Evolutionary conservation across 2,329 filamentous ascomycete species (phyloP), one percentile per base, ranked within the genome.

Genomic region (Westerdykella sp.): DNA sequence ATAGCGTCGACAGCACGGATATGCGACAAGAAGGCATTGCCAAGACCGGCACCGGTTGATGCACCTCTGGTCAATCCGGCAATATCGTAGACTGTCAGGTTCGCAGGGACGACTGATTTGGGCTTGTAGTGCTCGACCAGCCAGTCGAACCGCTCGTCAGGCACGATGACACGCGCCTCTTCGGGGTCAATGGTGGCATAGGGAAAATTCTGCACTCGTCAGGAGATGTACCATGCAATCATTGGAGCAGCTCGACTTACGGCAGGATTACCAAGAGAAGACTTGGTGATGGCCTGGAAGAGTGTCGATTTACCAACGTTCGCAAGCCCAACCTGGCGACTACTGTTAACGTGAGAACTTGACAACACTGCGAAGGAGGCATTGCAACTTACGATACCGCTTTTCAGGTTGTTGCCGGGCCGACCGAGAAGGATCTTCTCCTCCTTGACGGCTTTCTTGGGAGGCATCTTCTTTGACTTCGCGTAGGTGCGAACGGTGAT

Each of bases 221-320:
- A 56, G 41, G 15, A 1, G 11, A 12, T 39, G 43, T 13, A 15
- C 36, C 36, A 12, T 12, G 40, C 21, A 36, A 48, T 45, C 38
- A 39, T 39, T 42, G 21, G 15, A 15, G 36, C 40, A 30, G 47
- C 11, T 45, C 47, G 42, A 78, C 81, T 71, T 78, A 87, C 84
- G 76, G 93, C 93, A 62, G 94, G 94, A 76, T 97, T 98, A 74
- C 94, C 93, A 63, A 98, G 84, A 55, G 83, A 82, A 72, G 85
- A 95, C 78, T 96, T 97, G 68, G 93, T 98, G 73, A 98, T 96
- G 67, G 93, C 89, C 78, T 98, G 94, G 81, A 98, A 98, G 62
- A 98, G 83, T 28, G 94, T 98, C 56, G 93, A 98, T 77, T 98
- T 98, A 72, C 93, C 93, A 60, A 98, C 94, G 72, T 98, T 98